phyloP scores from a whole-genome alignment of 2,329 filamentous ascomycete species.

The Periconia sp. region DNA sequence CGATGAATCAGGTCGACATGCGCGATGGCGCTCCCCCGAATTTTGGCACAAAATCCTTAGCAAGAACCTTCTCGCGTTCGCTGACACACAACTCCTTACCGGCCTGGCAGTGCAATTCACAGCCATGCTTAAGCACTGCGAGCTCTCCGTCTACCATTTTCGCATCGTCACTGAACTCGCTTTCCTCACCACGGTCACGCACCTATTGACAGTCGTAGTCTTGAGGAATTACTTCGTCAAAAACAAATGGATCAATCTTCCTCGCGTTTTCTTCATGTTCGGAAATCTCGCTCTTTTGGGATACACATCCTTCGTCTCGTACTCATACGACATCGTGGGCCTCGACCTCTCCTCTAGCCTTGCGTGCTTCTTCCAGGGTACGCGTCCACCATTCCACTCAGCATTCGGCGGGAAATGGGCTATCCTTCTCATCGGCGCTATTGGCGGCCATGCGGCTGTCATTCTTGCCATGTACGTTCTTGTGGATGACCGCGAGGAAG shows the following conservation, averaged over 20 bases:
- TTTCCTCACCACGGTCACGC: slow-evolving; percentile 38
- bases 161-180: slow-evolving; percentile 35
- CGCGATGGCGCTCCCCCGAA: slow-evolving; percentile 33
- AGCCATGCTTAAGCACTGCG: slow-evolving; percentile 37
- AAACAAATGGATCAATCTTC: slow-evolving; percentile 39
- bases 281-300: slow-evolving; percentile 34
- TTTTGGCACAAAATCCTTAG: slow-evolving; percentile 39
- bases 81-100: slow-evolving; percentile 38
- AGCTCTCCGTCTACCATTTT: slow-evolving; percentile 40
- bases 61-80: slow-evolving; percentile 40
- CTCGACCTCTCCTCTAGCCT: slow-evolving; percentile 27
- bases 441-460: slow-evolving; percentile 35
- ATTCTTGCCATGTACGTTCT: slow-evolving; percentile 39
- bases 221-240: slow-evolving; percentile 40
- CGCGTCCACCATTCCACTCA: slow-evolving; percentile 23
- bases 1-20: slow-evolving; percentile 15
- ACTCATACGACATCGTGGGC: slow-evolving; percentile 32
- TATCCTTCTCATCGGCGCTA: slow-evolving; percentile 32
- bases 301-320: slow-evolving; percentile 38
- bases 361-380: slow-evolving; percentile 34
- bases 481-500: slow-evolving; percentile 10
- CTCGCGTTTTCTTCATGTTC: slow-evolving; percentile 40
- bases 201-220: slow-evolving; percentile 33
- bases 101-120: slow-evolving; percentile 40
- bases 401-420: slow-evolving; percentile 38